Conservation (phyloP, 805 yeast species). For the Nakazawaea sp. region DNA sequence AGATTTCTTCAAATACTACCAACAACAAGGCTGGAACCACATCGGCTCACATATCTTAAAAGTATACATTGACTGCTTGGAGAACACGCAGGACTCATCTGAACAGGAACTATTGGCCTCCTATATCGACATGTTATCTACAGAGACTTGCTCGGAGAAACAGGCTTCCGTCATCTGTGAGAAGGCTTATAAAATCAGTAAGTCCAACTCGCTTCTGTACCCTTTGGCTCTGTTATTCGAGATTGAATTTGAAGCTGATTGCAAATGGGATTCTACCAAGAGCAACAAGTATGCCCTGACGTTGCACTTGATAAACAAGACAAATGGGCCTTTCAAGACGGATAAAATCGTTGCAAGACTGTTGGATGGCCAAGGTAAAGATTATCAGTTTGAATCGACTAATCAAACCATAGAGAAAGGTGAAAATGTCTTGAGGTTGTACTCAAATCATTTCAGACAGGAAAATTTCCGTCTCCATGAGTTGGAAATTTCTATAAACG, state of each 20-base stretch:
- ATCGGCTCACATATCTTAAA: conserved; percentile 63
- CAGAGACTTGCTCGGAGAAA: conserved; percentile 12
- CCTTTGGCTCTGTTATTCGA: not conserved
- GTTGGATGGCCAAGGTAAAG: conserved; percentile 9
- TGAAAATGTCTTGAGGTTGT: conserved; percentile 10
- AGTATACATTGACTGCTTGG: conserved; percentile 64
- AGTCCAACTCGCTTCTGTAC: not conserved
- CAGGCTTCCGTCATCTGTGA: conserved; percentile 15
- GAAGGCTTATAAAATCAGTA: conserved; percentile 13
- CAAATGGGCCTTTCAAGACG: conserved; percentile 11
- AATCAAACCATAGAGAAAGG: conserved; percentile 9
- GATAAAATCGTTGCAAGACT: conserved; percentile 13
- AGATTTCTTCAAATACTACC: conserved; percentile 63
- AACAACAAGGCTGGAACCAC: conserved; percentile 64
- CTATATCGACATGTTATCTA: conserved; percentile 32
- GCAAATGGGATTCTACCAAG: conserved; percentile 27
- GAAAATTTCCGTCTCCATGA: not conserved
- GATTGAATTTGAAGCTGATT: conserved; percentile 22
- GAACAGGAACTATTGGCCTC: conserved; percentile 26
- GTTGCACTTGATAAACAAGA: conserved; percentile 24
- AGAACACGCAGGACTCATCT: conserved; percentile 23
- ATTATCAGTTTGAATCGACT: conserved; percentile 8
- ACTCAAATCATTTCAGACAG: not conserved
- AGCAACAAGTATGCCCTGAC: conserved; percentile 32
- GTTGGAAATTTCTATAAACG: not conserved